Evolutionary conservation across 2,329 filamentous ascomycete species (phyloP).

Genomic region (Monosporascus sp.): DNA sequence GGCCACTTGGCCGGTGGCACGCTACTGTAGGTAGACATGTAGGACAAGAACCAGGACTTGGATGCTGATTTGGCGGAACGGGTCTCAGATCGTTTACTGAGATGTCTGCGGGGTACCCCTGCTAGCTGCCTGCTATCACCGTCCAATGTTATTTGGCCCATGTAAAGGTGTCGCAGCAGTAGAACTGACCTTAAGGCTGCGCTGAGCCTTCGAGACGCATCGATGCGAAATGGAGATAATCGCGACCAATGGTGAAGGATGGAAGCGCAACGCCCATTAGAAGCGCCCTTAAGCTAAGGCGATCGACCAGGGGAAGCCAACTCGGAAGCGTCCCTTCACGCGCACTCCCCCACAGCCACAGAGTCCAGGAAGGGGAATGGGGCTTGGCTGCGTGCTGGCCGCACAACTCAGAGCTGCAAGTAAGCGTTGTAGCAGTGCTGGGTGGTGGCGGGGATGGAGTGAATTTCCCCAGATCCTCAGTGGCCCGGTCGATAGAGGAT

Average conservation of each 20-base stretch:
- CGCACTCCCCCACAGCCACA: too few relatives aligned
- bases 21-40: background rate
- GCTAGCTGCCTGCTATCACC: background rate
- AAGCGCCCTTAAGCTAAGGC: too few relatives aligned
- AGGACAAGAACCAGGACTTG: conserved; percentile 7
- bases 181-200: background rate
- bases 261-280: too few relatives aligned
- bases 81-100: conserved; percentile 14
- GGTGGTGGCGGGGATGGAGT: background rate
- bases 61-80: conserved; percentile 14
- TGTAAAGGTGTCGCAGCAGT: background rate
- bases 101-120: conserved; percentile 6
- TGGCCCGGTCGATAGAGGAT: background rate
- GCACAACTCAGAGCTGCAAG: background rate
- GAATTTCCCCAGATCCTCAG: background rate
- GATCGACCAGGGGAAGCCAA: too few relatives aligned
- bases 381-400: background rate
- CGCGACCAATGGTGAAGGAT: too few relatives aligned
- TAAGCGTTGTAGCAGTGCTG: background rate
- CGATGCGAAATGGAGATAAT: too few relatives aligned
- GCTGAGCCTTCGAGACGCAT: background rate
- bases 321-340: too few relatives aligned
- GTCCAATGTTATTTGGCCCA: background rate
- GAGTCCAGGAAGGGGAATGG: too few relatives aligned
- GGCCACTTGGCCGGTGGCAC: background rate